phyloP scores from a whole-genome alignment of 2,329 filamentous ascomycete genomes.

The Sphaceloma murrayae region DNA sequence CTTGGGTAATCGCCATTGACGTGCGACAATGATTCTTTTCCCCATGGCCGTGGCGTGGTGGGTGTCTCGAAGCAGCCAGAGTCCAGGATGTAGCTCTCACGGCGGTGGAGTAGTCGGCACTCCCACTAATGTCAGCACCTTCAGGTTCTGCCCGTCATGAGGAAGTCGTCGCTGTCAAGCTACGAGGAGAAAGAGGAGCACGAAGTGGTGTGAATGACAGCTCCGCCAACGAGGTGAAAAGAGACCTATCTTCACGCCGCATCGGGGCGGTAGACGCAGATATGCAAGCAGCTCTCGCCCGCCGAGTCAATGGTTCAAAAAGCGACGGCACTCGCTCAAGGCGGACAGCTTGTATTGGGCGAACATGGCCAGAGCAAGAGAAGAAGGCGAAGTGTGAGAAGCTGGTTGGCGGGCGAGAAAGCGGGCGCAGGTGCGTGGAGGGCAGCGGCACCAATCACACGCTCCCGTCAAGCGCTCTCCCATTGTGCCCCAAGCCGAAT shows the following conservation, averaged over 20 bases:
- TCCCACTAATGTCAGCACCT: too few species aligned
- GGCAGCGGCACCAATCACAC: not conserved
- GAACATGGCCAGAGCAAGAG: conserved; percentile 2
- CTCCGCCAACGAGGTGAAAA: not conserved
- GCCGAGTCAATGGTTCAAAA: conserved; percentile 2
- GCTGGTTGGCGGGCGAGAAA: conserved; percentile 1
- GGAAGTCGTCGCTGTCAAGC: conserved; percentile 1
- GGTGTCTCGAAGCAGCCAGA: too few species aligned
- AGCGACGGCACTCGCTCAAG: not conserved
- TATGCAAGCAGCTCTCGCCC: not conserved
- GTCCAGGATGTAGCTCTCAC: not conserved
- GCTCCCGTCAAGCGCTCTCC: not conserved
- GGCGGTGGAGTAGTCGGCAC: not conserved
- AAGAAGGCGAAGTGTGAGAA: too few species aligned
- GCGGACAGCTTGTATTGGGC: conserved; percentile 1
- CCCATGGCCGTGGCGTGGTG: too few species aligned
- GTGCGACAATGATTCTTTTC: conserved; percentile 33
- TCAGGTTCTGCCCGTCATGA: too few species aligned
- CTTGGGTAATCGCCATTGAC: conserved; percentile 45
- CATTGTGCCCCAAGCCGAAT: too few species aligned
- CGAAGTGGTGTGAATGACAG: too few species aligned
- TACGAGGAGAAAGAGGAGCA: not conserved
- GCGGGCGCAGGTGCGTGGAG: not conserved
- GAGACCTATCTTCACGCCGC: conserved; percentile 8
- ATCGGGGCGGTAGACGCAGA: conserved; percentile 8